phyloP scores from a whole-genome alignment of 2,329 filamentous ascomycete genomes.

The Hirsutella rhossiliensis region DNA sequence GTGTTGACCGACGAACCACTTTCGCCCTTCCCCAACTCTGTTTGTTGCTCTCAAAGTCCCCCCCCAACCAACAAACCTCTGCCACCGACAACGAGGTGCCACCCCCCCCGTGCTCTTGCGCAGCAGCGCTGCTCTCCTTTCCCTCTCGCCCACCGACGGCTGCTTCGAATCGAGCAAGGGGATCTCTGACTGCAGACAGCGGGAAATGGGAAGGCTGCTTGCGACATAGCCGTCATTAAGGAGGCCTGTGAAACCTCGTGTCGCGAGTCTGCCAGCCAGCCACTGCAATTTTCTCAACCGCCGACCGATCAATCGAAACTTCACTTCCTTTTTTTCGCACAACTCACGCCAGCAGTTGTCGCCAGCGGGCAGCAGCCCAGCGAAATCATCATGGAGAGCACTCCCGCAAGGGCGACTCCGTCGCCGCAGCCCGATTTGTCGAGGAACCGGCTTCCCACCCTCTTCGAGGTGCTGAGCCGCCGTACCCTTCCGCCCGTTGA shows the following conservation, averaged over 20 bases:
- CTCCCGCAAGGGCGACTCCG: conserved; percentile 22
- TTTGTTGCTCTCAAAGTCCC: background rate
- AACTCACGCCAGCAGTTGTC: too few species aligned
- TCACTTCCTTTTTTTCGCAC: background rate
- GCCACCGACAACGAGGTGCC: conserved; percentile 5
- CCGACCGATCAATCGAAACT: background rate
- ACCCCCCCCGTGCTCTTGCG: conserved; percentile 8
- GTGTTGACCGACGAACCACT: too few species aligned
- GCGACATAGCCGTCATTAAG: conserved; percentile 5
- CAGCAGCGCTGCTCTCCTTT: background rate
- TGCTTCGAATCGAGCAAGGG: too few species aligned
- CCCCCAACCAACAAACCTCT: conserved; percentile 2
- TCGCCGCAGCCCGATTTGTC: conserved; percentile 46
- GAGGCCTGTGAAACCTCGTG: conserved; percentile 6
- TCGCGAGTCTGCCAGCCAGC: background rate
- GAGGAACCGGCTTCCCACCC: conserved; percentile 80
- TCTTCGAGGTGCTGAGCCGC: conserved; percentile 91
- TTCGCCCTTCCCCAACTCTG: conserved; percentile 3
- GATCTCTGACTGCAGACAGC: too few species aligned
- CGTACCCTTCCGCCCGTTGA: conserved; percentile 93
- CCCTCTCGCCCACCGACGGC: too few species aligned
- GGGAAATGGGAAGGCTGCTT: background rate
- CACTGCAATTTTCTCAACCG: background rate
- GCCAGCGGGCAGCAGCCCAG: background rate
- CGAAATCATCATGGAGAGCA: conserved; percentile 9